Evolutionary conservation across 768 basidiomycete species (phyloP).

Genomic region (Mycena rebaudengoi): DNA sequence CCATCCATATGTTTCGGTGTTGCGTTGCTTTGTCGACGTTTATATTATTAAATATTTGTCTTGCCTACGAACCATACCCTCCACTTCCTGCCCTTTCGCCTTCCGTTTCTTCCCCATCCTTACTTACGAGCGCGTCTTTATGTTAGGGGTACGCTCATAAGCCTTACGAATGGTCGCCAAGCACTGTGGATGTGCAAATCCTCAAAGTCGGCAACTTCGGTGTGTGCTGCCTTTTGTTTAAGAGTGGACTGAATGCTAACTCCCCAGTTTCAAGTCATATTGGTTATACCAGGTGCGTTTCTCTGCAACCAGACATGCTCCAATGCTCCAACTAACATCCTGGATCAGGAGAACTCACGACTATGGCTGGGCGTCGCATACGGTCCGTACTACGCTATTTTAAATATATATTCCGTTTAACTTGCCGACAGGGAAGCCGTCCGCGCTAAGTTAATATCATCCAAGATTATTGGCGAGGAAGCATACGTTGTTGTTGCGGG

Average conservation of each 20-base stretch:
- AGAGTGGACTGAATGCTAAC: neutral
- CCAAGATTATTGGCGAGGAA: slow-evolving; percentile 68
- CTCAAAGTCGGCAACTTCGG: slow-evolving; percentile 76
- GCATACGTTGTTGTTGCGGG: slow-evolving; percentile 83
- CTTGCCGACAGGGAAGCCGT: slow-evolving; percentile 64
- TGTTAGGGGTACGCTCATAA: slow-evolving; percentile 70
- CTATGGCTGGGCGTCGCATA: slow-evolving; percentile 81
- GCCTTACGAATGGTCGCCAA: slow-evolving; percentile 81
- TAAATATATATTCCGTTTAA: too few relatives aligned
- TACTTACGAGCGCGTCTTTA: too few relatives aligned
- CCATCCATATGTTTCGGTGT: too few relatives aligned
- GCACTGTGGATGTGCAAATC: slow-evolving; percentile 80
- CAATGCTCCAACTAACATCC: neutral
- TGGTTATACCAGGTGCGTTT: slow-evolving; percentile 62
- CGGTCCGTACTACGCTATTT: slow-evolving; percentile 52
- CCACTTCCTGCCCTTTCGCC: too few relatives aligned
- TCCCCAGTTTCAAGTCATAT: slow-evolving; percentile 66
- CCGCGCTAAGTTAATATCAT: slow-evolving; percentile 68
- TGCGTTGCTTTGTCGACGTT: too few relatives aligned
- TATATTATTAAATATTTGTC: too few relatives aligned
- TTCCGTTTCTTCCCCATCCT: neutral
- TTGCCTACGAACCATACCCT: too few relatives aligned
- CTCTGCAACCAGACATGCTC: neutral
- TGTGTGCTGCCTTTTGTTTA: slow-evolving; percentile 31
- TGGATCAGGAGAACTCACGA: slow-evolving; percentile 70